Evolutionary conservation across 768 basidiomycete genomes (phyloP).

Genomic region (Cytidiella melzeri): DNA sequence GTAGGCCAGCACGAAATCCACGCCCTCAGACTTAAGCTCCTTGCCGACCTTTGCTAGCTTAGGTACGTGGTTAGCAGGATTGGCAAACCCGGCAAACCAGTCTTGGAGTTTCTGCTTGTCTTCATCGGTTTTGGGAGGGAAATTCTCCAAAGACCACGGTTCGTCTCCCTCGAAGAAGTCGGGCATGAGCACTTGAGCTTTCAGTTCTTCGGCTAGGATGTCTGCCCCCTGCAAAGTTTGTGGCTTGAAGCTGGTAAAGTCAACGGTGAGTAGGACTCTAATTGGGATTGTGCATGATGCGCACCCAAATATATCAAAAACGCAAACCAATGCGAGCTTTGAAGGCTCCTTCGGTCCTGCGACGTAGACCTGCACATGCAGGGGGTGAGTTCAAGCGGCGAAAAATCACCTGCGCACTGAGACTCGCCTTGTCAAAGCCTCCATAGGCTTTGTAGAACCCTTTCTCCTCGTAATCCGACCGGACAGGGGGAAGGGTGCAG

Average conservation of each 20-base stretch:
- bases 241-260: conserved; percentile 38
- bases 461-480: conserved; percentile 46
- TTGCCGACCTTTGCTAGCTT: conserved; percentile 39
- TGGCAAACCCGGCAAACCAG: conserved; percentile 55
- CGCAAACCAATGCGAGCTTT: conserved; percentile 47
- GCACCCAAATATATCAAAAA: conserved; percentile 63
- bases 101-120: conserved; percentile 46
- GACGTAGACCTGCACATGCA: conserved; percentile 35
- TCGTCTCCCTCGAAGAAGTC: conserved; percentile 55
- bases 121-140: conserved; percentile 48
- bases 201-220: conserved; percentile 46
- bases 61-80: conserved; percentile 30
- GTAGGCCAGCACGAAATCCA: conserved; percentile 41
- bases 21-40: conserved; percentile 36
- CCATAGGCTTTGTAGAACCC: conserved; percentile 42
- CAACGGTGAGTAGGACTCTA: background rate
- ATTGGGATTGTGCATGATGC: conserved; percentile 1
- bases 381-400: background rate
- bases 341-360: conserved; percentile 39
- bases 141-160: conserved; percentile 43
- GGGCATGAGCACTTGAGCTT: conserved; percentile 57
- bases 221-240: conserved; percentile 64
- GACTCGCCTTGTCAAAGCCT: conserved; percentile 35
- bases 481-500: conserved; percentile 50
- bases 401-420: background rate